A percentile compares a stretch with the other conserved stretches of the same genome.
phyloP scores from a whole-genome alignment of 768 basidiomycete species.

The Kwoniella heveanensis region DNA sequence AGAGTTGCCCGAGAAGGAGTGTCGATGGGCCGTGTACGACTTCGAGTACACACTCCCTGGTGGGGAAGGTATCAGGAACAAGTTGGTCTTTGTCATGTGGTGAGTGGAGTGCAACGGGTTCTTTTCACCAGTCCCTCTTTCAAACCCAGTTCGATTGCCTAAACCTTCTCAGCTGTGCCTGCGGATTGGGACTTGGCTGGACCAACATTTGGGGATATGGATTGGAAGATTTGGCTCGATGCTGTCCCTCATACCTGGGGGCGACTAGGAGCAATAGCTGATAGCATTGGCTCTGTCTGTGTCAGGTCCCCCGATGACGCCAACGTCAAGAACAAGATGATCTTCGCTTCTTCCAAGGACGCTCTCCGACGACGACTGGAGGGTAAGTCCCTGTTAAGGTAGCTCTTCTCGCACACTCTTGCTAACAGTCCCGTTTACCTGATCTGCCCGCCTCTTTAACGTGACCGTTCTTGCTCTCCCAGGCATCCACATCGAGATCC shows the following conservation, averaged over 20 bases:
- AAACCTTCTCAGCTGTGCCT: no score
- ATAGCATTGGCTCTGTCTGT: no score
- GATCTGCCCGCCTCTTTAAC: no score
- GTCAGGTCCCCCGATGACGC: conserved; percentile 82
- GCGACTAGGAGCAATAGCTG: no score
- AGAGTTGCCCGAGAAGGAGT: conserved; percentile 72
- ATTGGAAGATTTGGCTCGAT: no score
- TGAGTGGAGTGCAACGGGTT: conserved; percentile 58
- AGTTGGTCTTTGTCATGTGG: conserved; percentile 83
- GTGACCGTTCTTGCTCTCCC: no score
- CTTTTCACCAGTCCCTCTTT: no score
- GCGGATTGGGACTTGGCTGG: no score
- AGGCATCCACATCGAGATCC: conserved; percentile 72
- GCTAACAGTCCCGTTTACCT: no score
- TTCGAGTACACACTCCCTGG: conserved; percentile 69
- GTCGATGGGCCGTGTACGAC: conserved; percentile 91
- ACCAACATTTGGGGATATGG: no score
- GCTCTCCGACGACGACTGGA: conserved; percentile 71
- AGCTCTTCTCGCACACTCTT: neutral
- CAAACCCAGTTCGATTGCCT: no score
- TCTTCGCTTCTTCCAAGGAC: conserved; percentile 84
- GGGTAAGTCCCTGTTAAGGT: conserved; percentile 63
- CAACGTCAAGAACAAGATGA: conserved; percentile 88
- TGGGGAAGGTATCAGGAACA: conserved; percentile 76
- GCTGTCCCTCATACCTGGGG: no score